Evolutionary conservation across 805 yeast species (phyloP), one percentile per base, ranked within the genome.

Genomic region (Hanseniaspora vineae): DNA sequence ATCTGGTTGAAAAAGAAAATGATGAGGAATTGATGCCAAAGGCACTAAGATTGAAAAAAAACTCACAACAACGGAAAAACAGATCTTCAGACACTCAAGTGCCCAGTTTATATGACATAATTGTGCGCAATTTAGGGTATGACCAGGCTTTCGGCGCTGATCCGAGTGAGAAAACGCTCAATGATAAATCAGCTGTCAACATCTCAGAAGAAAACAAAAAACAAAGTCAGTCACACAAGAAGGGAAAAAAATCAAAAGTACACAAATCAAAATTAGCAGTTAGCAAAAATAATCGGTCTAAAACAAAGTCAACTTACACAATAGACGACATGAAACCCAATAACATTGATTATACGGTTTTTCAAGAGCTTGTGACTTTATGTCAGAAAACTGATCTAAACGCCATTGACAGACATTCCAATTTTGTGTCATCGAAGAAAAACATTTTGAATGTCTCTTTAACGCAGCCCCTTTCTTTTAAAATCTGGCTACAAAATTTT

Each of bases 401-500:
- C 17, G 40, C 40, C 10, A 37, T 37, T 17, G 40, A 37, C 40
- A 37, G 11, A 17, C 19, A n/a, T 10, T 10, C n/a, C 3, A 37
- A 37, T 15, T 15, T 37, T 17, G 19, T n/a, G 11, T 15, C 40
- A n/a, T n/a, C 12, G 10, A 37, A 9, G n/a, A 11, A n/a, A 18
- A 6, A 14, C 40, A 3, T 15, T 14, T 3, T 4, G 12, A 33
- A 13, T 14, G 15, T 5, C 12, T 10, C 14, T 10, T 6, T 10
- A n/a, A 13, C 4, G 19, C 19, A 17, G 19, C 17, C 17, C 8
- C 40, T 11, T 6, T 10, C 40, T n/a, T 37, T n/a, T 19, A 37
- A 75, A 48, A 80, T 89, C 20, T 87, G 80, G 55, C 78, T 89
- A 53, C 76, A 87, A 35, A 73, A 74, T 42, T 76, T 66, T 61